These are phyloP conservation scores for Candolleomyces aberdarensis DNA, from an alignment of 768 basidiomycete species.

Conservation along the genomic window DNA sequence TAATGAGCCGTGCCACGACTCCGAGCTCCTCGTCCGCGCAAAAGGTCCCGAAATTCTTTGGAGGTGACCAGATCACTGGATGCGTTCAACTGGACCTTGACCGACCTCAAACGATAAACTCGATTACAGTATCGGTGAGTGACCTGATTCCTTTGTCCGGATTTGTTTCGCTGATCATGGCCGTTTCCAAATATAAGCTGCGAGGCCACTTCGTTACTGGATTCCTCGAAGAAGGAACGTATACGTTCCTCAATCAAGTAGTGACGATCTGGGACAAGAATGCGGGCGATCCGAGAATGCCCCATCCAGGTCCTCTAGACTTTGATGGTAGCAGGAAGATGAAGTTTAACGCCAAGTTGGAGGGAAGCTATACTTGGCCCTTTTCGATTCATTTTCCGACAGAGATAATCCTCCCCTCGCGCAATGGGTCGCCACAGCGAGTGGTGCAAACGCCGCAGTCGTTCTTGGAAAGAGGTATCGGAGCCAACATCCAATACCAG, in stretches of 20 bases:
- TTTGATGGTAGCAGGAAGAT: conserved; percentile 7
- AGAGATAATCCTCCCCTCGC: conserved; percentile 19
- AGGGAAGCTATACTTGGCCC: conserved; percentile 35
- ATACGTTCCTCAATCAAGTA: conserved; percentile 9
- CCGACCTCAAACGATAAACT: conserved; percentile 13
- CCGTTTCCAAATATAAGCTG: conserved; percentile 8
- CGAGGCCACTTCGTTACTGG: conserved; percentile 11
- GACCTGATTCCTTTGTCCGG: neutral
- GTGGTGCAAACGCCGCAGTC: conserved; percentile 27
- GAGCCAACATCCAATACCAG: conserved; percentile 35
- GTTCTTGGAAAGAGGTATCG: conserved; percentile 29
- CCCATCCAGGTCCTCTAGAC: conserved; percentile 1
- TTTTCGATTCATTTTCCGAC: conserved; percentile 38
- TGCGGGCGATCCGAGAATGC: conserved; percentile 22
- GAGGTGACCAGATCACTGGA: conserved; percentile 17
- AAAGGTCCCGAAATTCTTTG: conserved; percentile 16
- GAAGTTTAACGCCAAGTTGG: conserved; percentile 30
- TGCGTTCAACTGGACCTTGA: conserved; percentile 15
- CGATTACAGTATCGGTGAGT: conserved; percentile 11
- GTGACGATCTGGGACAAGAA: conserved; percentile 29
- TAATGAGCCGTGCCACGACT: conserved; percentile 13
- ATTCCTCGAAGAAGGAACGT: neutral
- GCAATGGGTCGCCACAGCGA: neutral
- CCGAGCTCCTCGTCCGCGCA: neutral
- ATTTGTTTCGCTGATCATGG: neutral